A percentile compares a stretch with the other conserved stretches of the same genome.
phyloP scores from a whole-genome alignment of 1,284 basidiomycete genomes.

The Ustilago sp. region DNA sequence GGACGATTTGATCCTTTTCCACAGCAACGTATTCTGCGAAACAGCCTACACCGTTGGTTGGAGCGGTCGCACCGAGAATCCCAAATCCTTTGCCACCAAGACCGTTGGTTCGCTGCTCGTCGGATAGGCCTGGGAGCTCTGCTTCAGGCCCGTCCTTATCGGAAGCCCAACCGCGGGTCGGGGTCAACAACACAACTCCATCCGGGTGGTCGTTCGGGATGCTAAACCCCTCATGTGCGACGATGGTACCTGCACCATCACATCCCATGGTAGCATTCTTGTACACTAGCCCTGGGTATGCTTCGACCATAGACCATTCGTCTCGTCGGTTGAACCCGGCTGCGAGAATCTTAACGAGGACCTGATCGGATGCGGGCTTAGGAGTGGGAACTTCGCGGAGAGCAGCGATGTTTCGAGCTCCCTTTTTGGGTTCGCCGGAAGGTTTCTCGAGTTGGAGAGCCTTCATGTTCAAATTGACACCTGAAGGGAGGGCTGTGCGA shows the following conservation, averaged over 20 bases:
- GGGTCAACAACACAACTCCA: constrained; percentile 77
- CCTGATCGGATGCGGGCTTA: constrained; percentile 34
- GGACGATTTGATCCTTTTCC: constrained; percentile 78
- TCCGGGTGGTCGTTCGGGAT: constrained; percentile 44
- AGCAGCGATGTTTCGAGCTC: constrained; percentile 46
- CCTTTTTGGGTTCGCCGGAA: constrained; percentile 45
- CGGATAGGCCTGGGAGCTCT: constrained; percentile 40
- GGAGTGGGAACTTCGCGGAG: constrained; percentile 52
- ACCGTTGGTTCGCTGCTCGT: constrained; percentile 42
- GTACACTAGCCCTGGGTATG: constrained; percentile 77
- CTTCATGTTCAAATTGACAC: constrained; percentile 43
- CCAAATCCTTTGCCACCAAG: constrained; percentile 62
- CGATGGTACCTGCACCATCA: constrained; percentile 74
- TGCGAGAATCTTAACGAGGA: constrained; percentile 71
- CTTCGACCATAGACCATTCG: constrained; percentile 79
- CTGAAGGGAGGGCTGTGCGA: constrained; percentile 3
- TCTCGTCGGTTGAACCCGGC: constrained; percentile 84
- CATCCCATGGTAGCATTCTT: constrained; percentile 76
- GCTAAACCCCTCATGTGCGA: constrained; percentile 16
- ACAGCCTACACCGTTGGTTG: constrained; percentile 73
- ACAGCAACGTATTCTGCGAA: constrained; percentile 83
- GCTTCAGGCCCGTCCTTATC: constrained; percentile 73
- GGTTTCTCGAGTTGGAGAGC: constrained; percentile 59
- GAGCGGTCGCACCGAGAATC: constrained; percentile 58
- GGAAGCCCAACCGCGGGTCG: constrained; percentile 80